Conservation (phyloP, 441 rosid species). For the Populus tomentosa region DNA sequence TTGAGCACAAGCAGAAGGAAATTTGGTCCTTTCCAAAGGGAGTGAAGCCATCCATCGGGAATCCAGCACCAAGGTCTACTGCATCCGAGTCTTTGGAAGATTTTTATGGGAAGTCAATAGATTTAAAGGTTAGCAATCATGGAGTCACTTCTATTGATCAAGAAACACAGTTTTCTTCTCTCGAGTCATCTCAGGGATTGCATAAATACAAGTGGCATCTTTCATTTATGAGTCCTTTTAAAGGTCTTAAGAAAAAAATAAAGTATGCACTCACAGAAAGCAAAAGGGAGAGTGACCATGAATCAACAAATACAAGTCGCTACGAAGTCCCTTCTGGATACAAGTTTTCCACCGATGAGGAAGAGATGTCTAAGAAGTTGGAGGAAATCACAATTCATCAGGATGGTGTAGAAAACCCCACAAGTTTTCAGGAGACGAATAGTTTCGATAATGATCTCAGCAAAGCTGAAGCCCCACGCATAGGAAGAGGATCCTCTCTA, state of each 20-base stretch:
- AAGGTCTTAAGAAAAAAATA: slow-evolving; percentile 52
- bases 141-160: slow-evolving; percentile 5
- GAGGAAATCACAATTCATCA: slow-evolving; percentile 7
- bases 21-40: slow-evolving; percentile 50
- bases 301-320: background rate
- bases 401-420: slow-evolving; percentile 19
- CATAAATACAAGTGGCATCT: slow-evolving; percentile 49
- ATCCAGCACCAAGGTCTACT: slow-evolving; percentile 20
- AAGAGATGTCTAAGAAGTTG: slow-evolving; percentile 9
- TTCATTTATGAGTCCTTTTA: slow-evolving; percentile 41
- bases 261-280: slow-evolving; percentile 49
- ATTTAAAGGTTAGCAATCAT: slow-evolving; percentile 8
- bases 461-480: slow-evolving; percentile 1
- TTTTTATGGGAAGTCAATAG: slow-evolving; percentile 13
- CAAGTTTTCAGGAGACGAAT: slow-evolving; percentile 14
- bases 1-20: slow-evolving; percentile 71
- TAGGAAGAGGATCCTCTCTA: slow-evolving; percentile 42
- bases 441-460: slow-evolving; percentile 17
- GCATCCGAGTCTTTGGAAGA: slow-evolving; percentile 17
- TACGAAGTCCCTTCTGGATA: slow-evolving; percentile 14
- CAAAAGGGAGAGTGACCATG: slow-evolving; percentile 21
- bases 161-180: slow-evolving; percentile 29
- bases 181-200: slow-evolving; percentile 13
- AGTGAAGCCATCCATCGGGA: slow-evolving; percentile 21
- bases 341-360: slow-evolving; percentile 9